phyloP scores from a whole-genome alignment of 2,329 filamentous ascomycete genomes.

The Leptographium wingfieldii region DNA sequence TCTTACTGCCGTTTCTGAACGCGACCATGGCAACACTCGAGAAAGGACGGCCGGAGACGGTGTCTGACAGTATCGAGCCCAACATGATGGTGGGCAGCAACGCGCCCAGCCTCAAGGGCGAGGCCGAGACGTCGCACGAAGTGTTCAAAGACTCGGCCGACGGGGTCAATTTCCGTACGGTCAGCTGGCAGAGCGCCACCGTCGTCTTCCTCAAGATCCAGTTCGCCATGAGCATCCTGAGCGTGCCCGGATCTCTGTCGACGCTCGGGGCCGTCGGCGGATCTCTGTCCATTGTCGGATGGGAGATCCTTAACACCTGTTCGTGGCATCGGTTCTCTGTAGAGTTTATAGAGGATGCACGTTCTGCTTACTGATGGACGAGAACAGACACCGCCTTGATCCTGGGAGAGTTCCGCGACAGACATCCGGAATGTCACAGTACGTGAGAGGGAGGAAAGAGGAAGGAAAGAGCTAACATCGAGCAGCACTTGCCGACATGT shows the following conservation, averaged over 20 bases:
- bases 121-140: constrained; percentile 15
- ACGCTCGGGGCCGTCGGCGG: constrained; percentile 72
- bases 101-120: neutral
- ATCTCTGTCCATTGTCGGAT: constrained; percentile 66
- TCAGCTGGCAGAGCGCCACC: constrained; percentile 34
- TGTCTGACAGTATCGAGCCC: neutral
- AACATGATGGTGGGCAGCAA: neutral
- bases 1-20: neutral
- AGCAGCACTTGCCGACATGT: constrained; percentile 40
- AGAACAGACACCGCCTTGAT: constrained; percentile 22
- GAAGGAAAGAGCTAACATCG: neutral
- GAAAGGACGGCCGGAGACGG: neutral
- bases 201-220: constrained; percentile 33
- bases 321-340: neutral
- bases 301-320: constrained; percentile 26
- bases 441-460: neutral
- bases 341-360: too few species aligned
- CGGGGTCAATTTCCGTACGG: constrained; percentile 29
- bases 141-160: constrained; percentile 31
- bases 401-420: constrained; percentile 26
- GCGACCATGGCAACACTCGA: neutral
- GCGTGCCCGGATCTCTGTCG: constrained; percentile 48
- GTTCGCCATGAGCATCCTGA: constrained; percentile 49
- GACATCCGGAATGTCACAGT: constrained; percentile 25
- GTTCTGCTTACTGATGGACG: neutral